Base-by-base conservation (phyloP, 148 eudicot species). In the Chenopodium suecicum region DNA sequence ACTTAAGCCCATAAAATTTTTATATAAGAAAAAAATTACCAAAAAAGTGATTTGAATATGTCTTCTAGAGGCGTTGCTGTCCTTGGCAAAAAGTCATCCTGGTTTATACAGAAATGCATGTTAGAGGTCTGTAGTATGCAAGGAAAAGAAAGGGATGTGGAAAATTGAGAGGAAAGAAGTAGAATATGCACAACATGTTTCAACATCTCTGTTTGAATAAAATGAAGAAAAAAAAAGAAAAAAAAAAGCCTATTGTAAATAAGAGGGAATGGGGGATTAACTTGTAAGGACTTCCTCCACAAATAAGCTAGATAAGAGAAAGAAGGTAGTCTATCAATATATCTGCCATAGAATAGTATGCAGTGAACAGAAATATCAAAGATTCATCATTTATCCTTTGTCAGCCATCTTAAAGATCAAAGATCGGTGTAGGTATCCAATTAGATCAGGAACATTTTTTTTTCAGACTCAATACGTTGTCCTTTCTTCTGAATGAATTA, bases 71-170 rank as follows among this genome's bases (percentile, higher is more conserved):
- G 99, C 19, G 98, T 97, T 46, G 99, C 97, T 80, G 99, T 97
- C 82, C 99, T 88, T 6, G 99, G 99, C 89, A 97, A 92, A 88
- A 94, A 97, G 85, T 97, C 99, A 80, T 97, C 99, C 99, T 97
- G 88, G 76, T 83, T 79, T 79, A 62, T 32, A 69, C 75, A 64
- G 4, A 81, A 63, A 16, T 19, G 77, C 64, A 52, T 25, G 70
- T 84, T 62, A 76, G 17, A 62, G 14, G 23, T 32, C 23, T 29
- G 9, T 19, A 54, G 85, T 72, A 67, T 9, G 66, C 52, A 66
- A 74, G 69, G 79, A 66, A 64, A 22, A 9, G 52, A 58, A 20
- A 20, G 34, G 79, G 37, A 0, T 12, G 56, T n/a, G 1, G 23
- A 17, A 37, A 65, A 41, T 19, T n/a, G 9, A 41, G 8, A 8